Base-by-base conservation (phyloP, 352 stramenopile genomes). In the Globisporangium cylindrosporum region DNA sequence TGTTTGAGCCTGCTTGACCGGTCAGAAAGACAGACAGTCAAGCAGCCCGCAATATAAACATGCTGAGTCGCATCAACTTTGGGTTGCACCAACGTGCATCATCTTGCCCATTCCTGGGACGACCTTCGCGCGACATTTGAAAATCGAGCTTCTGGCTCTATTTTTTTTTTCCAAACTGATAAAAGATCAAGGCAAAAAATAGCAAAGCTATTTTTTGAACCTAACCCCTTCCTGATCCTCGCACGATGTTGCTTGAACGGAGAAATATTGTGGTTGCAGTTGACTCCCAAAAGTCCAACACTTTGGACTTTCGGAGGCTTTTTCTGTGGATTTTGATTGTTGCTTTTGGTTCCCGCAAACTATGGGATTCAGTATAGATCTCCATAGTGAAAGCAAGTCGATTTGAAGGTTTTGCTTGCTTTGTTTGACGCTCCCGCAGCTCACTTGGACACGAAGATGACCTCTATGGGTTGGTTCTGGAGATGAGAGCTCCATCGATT, bases 71-170 rank as follows among this genome's bases (percentile, higher is more conserved):
- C 43, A 51, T 51, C 43, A 51, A 22, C 18, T 6, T 24, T 24
- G 18, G 18, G 18, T 24, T 51, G 43, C 43, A 51, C 5, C 43
- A 51, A 24, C 6, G 6, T 51, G 43, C 43, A 51, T 51, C 43
- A 51, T 24, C 43, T 49, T 49, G 15, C 6, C 9, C 12, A 5
- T 29, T 22, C 1, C 53, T 69, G 25, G 55, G 3, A 20, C 20
- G 38, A 69, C 64, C 55, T 69, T 69, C 64, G 64, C 41, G 55
- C 64, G 55, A 69, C 64, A 15, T 64, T 15, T 24, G 8, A 29
- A 25, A 4, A 1, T 46, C 27, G 9, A 22, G 32, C 46, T 66
- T 69, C 61, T 66, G 61, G 61, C 61, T 66, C 61, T 59, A 64
- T 69, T 64, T 48, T 12, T 5, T 43, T 32, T 32, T 8, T 54